Conservation (phyloP, 176 grass and related monocot genomes). For the Carex littledalei region DNA sequence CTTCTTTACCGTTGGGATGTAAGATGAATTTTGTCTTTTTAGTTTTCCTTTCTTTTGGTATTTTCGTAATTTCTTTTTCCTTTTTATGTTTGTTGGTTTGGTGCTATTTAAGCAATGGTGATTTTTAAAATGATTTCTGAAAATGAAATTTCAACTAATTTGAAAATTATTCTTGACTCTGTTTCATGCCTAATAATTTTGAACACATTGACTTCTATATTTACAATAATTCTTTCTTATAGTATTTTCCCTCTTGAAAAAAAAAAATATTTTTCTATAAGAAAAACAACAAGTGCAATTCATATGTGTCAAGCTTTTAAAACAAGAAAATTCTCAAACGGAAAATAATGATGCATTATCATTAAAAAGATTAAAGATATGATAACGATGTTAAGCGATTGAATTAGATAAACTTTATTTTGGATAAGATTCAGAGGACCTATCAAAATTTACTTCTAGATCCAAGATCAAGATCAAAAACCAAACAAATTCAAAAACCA, state of each 20-base stretch:
- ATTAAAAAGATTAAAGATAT: neutral
- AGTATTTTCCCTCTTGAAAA: neutral
- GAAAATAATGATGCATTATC: neutral
- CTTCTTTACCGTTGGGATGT: conserved; percentile 30
- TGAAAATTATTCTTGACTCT: neutral
- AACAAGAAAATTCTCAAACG: no score
- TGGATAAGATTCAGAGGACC: neutral
- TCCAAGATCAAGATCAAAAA: conserved; percentile 4
- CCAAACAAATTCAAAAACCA: neutral
- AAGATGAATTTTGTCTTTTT: neutral
- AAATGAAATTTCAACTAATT: conserved; percentile 45
- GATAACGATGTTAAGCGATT: neutral
- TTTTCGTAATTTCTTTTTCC: neutral
- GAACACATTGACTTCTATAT: neutral
- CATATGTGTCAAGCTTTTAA: neutral
- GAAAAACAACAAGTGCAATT: neutral
- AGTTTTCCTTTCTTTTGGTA: neutral
- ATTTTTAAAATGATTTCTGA: conserved; percentile 21
- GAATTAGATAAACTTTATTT: neutral
- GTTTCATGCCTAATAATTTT: neutral
- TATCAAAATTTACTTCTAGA: conserved; percentile 16
- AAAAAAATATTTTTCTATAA: neutral
- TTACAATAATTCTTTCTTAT: neutral
- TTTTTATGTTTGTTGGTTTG: conserved; percentile 8
- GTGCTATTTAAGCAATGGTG: conserved; percentile 36